phyloP scores from a whole-genome alignment of 129 eudicot species.

The Arctium lappa region DNA sequence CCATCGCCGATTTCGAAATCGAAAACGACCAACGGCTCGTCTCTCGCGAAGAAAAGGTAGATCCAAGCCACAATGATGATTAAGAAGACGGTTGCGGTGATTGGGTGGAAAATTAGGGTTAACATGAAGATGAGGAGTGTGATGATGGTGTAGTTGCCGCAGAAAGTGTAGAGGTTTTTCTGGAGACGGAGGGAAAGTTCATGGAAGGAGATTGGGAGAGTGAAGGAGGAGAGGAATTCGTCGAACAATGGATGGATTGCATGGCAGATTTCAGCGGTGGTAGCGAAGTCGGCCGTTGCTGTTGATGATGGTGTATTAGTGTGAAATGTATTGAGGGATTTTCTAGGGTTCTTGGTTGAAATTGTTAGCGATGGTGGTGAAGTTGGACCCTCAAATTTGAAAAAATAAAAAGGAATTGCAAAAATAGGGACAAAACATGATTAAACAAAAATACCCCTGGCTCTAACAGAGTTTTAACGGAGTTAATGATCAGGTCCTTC shows the following conservation, averaged over 20 bases:
- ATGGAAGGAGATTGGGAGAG: slow-evolving; percentile 58
- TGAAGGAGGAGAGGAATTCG: slow-evolving; percentile 51
- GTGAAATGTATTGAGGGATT: neutral
- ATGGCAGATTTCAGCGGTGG: slow-evolving; percentile 34
- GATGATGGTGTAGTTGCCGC: slow-evolving; percentile 57
- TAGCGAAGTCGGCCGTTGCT: slow-evolving; percentile 8
- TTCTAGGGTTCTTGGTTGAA: too few species aligned
- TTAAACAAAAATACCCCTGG: too few species aligned
- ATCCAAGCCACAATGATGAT: slow-evolving; percentile 43
- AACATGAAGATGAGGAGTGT: slow-evolving; percentile 44
- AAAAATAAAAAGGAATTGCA: too few species aligned
- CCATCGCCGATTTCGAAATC: slow-evolving; percentile 48
- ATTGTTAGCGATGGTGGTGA: too few species aligned
- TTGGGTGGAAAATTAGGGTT: slow-evolving; percentile 55
- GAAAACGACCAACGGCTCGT: slow-evolving; percentile 43
- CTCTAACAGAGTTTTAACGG: too few species aligned
- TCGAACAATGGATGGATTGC: slow-evolving; percentile 69
- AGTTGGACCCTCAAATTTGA: too few species aligned
- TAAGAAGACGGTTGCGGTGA: slow-evolving; percentile 45
- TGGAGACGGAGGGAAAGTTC: slow-evolving; percentile 50
- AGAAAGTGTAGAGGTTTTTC: slow-evolving; percentile 53
- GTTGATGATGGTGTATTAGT: slow-evolving; percentile 23
- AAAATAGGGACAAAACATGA: too few species aligned
- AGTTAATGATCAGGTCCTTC: too few species aligned
- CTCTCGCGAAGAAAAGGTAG: slow-evolving; percentile 44